Base-by-base conservation (phyloP, 768 basidiomycete species). In the Kwoniella sp. region DNA sequence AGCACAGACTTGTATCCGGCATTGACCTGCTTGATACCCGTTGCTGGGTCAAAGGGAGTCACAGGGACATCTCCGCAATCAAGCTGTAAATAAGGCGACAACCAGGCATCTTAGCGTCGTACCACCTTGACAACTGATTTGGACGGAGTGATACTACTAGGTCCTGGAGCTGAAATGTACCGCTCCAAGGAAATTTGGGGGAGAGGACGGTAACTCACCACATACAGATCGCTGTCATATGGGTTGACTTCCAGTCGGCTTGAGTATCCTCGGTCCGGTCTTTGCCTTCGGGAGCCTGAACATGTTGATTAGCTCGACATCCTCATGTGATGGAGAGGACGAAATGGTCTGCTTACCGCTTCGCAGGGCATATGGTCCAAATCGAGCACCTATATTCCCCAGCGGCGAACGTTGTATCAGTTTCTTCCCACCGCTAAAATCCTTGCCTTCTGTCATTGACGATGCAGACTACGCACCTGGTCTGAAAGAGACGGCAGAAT, bases 51-150 rank as follows among this genome's bases (percentile, higher is more conserved):
- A 74, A 89, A 92, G 0, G 90, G 88, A 53, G 79, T 86, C 44
- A 89, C 79, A 5, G 92, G 92, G 70, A 91, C 88, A 80, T 94
- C 92, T 50, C 90, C 91, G 67, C 92, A 94, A 71, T 93, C 92
- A 27, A 92, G 72, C 67, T 87, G 62, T 10, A 36, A 30, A 53
- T n/a, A 9, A n/a, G 33, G 33, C 33, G 13, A 33, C 33, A 33
- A 13, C 33, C n/a, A n/a, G n/a, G n/a, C n/a, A n/a, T n/a, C n/a
- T n/a, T n/a, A n/a, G n/a, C n/a, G n/a, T n/a, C n/a, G n/a, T 33
- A 36, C 58, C 53, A 53, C 48, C 53, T 29, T 27, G 6, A 46
- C 47, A 0, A 17, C 13, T 29, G 48, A 49, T 46, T 22, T 22
- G 33, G n/a, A 48, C 33, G 54, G 37, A 27, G n/a, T n/a, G n/a